Conservation (phyloP, 2,329 filamentous ascomycete species). For the Phoma sp. region DNA sequence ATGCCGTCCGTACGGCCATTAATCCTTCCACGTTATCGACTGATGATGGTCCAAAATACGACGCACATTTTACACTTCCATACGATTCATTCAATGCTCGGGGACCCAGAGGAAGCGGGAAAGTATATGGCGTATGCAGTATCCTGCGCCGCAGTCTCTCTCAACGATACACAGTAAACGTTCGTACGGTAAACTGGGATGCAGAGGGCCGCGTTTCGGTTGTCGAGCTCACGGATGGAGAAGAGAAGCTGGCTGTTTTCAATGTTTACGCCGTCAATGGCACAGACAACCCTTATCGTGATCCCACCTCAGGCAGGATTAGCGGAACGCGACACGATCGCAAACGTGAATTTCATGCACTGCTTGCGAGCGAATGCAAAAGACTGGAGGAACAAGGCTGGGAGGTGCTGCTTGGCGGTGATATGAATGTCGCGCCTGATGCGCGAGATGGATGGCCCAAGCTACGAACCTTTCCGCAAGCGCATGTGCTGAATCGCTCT, state of each 20-base stretch:
- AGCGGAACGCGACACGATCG: constrained; percentile 58
- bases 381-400: constrained; percentile 51
- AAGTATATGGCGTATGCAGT: constrained; percentile 60
- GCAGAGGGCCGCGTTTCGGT: constrained; percentile 59
- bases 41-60: constrained; percentile 46
- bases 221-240: constrained; percentile 44
- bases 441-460: constrained; percentile 55
- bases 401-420: constrained; percentile 56
- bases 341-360: constrained; percentile 57
- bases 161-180: constrained; percentile 1
- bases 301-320: constrained; percentile 51
- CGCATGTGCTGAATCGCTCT: constrained; percentile 56
- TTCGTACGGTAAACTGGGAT: constrained; percentile 57
- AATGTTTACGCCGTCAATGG: constrained; percentile 63
- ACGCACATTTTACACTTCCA: constrained; percentile 55
- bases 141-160: constrained; percentile 55
- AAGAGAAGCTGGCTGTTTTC: constrained; percentile 52
- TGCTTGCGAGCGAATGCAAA: constrained; percentile 54
- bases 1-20: constrained; percentile 49
- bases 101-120: constrained; percentile 53
- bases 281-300: constrained; percentile 55
- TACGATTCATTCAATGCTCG: constrained; percentile 57
- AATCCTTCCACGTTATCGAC: constrained; percentile 13
- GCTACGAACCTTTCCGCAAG: constrained; percentile 50
- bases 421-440: constrained; percentile 59